Evolutionary conservation across 1,284 basidiomycete genomes (phyloP).

Genomic region (Cryptococcus sp.): DNA sequence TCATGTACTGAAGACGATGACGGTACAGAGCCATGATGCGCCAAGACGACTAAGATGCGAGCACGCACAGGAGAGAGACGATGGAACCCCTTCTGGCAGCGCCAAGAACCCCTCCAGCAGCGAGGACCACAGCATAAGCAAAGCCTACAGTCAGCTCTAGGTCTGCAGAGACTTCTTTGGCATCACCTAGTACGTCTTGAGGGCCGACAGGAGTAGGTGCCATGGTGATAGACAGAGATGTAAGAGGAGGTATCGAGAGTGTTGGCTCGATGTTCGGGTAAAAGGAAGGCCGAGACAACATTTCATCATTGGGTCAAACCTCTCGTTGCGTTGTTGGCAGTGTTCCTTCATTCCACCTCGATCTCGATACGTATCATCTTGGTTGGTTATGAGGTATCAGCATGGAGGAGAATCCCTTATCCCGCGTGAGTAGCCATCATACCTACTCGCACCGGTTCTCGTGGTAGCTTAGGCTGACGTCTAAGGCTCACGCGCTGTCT

Average conservation of each 20-base stretch:
- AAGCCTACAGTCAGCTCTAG: slow-evolving; percentile 21
- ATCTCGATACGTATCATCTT: too few relatives aligned
- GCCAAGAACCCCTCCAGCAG: slow-evolving; percentile 33
- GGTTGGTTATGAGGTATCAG: neutral
- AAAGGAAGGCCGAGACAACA: too few relatives aligned
- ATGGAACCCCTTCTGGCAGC: slow-evolving; percentile 33
- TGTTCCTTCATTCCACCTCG: too few relatives aligned
- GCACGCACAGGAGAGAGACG: slow-evolving; percentile 32
- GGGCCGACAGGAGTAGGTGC: neutral
- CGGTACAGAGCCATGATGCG: neutral
- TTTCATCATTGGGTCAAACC: too few relatives aligned
- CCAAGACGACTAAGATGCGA: neutral
- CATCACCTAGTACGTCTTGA: slow-evolving; percentile 18
- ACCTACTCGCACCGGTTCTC: neutral
- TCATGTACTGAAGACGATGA: neutral
- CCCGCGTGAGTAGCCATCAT: neutral
- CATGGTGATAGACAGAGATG: slow-evolving; percentile 1
- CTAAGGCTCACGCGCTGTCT: slow-evolving; percentile 42
- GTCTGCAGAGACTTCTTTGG: neutral
- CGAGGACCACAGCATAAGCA: slow-evolving; percentile 30
- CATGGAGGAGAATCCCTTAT: neutral
- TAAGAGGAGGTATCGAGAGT: neutral
- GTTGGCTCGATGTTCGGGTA: neutral
- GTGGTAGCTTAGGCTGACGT: neutral
- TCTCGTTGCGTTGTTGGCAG: too few relatives aligned